phyloP scores from a whole-genome alignment of 129 eudicot genomes.

The Flaveria bidentis region DNA sequence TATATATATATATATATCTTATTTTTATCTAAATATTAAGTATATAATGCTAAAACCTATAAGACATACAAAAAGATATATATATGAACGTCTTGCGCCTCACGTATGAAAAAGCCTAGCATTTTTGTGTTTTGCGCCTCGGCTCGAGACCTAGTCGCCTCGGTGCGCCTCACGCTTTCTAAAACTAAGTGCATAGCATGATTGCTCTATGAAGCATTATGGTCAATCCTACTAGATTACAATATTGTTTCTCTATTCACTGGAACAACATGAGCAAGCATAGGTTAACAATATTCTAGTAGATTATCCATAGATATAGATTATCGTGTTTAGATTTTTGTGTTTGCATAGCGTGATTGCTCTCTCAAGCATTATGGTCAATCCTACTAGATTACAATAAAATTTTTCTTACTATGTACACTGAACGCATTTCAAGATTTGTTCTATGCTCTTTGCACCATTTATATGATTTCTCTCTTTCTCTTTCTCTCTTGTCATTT shows the following conservation, averaged over 20 bases:
- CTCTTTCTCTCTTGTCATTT: background rate
- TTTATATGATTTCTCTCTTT: background rate
- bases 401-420: background rate
- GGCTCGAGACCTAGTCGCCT: too few species aligned
- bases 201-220: too few species aligned
- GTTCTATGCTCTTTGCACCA: constrained; percentile 2
- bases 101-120: too few species aligned
- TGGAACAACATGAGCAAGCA: background rate
- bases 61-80: too few species aligned
- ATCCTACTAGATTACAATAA: background rate
- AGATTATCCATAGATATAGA: background rate
- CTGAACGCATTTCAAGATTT: background rate
- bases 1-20: too few species aligned
- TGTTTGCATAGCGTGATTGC: background rate
- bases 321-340: background rate
- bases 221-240: too few species aligned
- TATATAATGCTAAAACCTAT: too few species aligned
- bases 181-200: too few species aligned
- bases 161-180: too few species aligned
- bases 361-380: constrained; percentile 10
- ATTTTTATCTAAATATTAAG: too few species aligned
- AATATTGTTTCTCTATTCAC: background rate
- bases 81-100: too few species aligned
- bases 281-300: background rate
- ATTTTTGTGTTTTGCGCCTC: too few species aligned